Evolutionary conservation across 495 filamentous ascomycete genomes (phyloP).

Genomic region (Aspergillus wentii): DNA sequence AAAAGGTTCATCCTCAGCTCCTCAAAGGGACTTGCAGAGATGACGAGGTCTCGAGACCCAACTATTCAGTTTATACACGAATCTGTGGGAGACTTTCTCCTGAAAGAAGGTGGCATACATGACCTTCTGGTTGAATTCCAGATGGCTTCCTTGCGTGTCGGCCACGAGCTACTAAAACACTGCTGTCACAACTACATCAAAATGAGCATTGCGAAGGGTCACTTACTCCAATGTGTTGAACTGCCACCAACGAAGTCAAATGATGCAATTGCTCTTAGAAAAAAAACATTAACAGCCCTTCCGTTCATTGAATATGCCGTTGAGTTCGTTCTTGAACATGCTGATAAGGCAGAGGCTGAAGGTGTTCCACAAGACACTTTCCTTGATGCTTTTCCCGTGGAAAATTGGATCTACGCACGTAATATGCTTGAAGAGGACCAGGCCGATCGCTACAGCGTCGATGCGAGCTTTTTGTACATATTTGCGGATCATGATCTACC

Average conservation of each 20-base stretch:
- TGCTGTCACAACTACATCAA: slow-evolving; percentile 29
- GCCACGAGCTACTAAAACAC: slow-evolving; percentile 30
- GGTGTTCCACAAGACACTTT: slow-evolving; percentile 32
- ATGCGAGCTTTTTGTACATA: slow-evolving; percentile 41
- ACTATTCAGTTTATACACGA: slow-evolving; percentile 47
- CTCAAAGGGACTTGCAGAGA: slow-evolving; percentile 42
- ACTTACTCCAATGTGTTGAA: slow-evolving; percentile 11
- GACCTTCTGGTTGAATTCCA: slow-evolving; percentile 28
- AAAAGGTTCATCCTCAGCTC: slow-evolving; percentile 25
- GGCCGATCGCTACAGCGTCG: slow-evolving; percentile 22
- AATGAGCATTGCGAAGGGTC: too few relatives aligned
- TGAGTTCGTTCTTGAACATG: slow-evolving; percentile 38
- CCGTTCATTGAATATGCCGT: slow-evolving; percentile 45
- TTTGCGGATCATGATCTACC: slow-evolving; percentile 42
- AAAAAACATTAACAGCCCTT: slow-evolving; percentile 14
- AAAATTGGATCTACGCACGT: slow-evolving; percentile 29
- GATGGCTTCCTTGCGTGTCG: slow-evolving; percentile 12
- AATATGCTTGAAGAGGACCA: slow-evolving; percentile 32
- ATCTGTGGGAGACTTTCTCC: slow-evolving; percentile 39
- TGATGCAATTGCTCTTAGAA: slow-evolving; percentile 13
- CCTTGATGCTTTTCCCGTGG: slow-evolving; percentile 24
- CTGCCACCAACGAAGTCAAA: slow-evolving; percentile 14
- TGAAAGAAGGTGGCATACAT: slow-evolving; percentile 33
- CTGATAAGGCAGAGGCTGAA: slow-evolving; percentile 27
- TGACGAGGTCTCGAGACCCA: slow-evolving; percentile 14